Evolutionary conservation across 257 asterid genomes (phyloP).

Genomic region (Solanum appendiculatum): DNA sequence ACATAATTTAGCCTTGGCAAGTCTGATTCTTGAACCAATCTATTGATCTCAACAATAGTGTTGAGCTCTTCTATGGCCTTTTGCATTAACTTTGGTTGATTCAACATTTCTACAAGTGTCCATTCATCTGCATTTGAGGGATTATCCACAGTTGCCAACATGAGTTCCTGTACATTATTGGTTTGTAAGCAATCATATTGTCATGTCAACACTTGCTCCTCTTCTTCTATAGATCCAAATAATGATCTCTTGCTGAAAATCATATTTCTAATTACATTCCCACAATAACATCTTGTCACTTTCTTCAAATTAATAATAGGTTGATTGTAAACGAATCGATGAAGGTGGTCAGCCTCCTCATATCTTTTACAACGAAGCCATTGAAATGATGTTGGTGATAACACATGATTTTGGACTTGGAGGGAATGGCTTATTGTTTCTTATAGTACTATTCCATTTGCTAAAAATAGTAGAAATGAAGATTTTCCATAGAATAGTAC

Average conservation of each 20-base stretch:
- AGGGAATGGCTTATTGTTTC: neutral
- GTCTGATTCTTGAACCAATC: constrained; percentile 24
- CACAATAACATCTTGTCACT: neutral
- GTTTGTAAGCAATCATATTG: neutral
- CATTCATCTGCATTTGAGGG: constrained; percentile 19
- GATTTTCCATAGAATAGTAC: neutral
- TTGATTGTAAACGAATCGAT: neutral
- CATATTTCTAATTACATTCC: neutral
- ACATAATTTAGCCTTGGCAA: constrained; percentile 14
- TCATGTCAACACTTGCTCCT: neutral
- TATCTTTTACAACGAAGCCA: constrained; percentile 2
- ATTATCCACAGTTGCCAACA: constrained; percentile 11
- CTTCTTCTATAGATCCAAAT: neutral
- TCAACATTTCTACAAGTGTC: constrained; percentile 20
- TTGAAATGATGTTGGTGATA: neutral
- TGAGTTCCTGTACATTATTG: constrained; percentile 9
- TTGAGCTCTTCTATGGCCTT: constrained; percentile 9
- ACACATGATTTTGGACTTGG: constrained; percentile 5
- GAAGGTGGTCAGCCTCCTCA: neutral
- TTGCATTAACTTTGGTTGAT: constrained; percentile 7
- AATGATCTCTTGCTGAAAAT: neutral
- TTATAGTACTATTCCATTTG: neutral
- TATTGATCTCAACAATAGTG: constrained; percentile 4
- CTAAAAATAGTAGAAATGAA: too few species aligned
- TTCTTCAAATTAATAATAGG: neutral